Base-by-base conservation (phyloP, 495 filamentous ascomycete species). In the Talaromyces stipitatus region DNA sequence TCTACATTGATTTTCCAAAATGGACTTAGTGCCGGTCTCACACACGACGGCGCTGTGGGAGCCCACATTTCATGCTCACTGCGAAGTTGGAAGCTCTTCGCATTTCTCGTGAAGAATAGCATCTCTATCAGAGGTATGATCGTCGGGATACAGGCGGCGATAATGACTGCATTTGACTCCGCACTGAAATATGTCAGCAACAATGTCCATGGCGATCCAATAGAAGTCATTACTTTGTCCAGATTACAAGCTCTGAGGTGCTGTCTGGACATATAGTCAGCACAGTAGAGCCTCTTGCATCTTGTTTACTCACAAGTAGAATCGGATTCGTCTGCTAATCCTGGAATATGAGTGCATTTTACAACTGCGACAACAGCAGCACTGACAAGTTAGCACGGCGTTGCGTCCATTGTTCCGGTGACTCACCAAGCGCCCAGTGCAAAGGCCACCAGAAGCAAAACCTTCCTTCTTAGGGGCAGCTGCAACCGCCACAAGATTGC, bases 101-200 rank as follows among this genome's bases (percentile, higher is more conserved):
- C 3, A n/a, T 32, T 52, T 29, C 26, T 52, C 28, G n/a, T 60
- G 1, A 64, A 63, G 10, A 65, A 59, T 10, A 68, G 20, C 3
- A 71, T 38, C 20, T 78, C 72, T 50, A 69, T 57, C 0, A 80
- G 55, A 1, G 78, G 78, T 41, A 69, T 61, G 0, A 79, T 63
- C 32, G 75, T 66, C 6, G 75, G 77, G 43, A 81, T 75, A 60
- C 72, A 79, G 22, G 73, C 67, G 12, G 76, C 77, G 26, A 79
- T 73, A 57, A 77, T 75, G 56, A 78, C 62, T 27, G 69, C 65
- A 61, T 72, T 72, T 18, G 70, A 72, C 62, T 81, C 76, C 61
- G 76, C 61, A 27, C 72, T 77, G 47, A 60, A 18, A 20, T 22
- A 24, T 50, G 4, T 50, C 24, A 50, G 4, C 4, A 50, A 12